Percentiles rank a stretch among this genome's conserved stretches.
Conservation (phyloP, 805 yeast genomes). For the Ogataea degrootiae region DNA sequence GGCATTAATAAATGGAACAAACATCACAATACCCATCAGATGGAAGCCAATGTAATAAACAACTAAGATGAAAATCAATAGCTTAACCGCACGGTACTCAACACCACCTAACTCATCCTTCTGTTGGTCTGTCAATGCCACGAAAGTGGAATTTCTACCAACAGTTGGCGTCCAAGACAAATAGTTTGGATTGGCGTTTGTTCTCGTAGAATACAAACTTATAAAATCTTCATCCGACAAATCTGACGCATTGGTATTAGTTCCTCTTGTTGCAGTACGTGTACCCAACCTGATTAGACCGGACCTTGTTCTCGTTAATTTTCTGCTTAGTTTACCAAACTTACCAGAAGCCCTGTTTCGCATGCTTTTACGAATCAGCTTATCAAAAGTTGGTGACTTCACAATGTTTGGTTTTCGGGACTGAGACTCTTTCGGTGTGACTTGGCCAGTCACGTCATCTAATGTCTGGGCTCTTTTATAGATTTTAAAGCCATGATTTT, state of each 20-base stretch:
- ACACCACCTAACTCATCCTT: conserved; percentile 96
- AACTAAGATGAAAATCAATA: conserved; percentile 61
- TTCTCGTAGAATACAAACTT: conserved; percentile 19
- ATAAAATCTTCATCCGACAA: conserved; percentile 29
- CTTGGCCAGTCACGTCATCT: conserved; percentile 29
- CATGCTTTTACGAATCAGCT: conserved; percentile 30
- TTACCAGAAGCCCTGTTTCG: conserved; percentile 5
- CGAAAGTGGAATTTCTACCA: conserved; percentile 91
- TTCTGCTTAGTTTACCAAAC: conserved; percentile 21
- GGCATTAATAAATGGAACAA: conserved; percentile 58
- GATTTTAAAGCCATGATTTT: conserved; percentile 23
- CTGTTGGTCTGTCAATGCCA: conserved; percentile 73
- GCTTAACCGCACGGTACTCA: conserved; percentile 84
- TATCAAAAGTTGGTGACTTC: conserved; percentile 49
- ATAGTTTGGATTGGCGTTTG: conserved; percentile 42
- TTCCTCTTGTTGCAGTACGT: too few species aligned
- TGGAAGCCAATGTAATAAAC: conserved; percentile 76
- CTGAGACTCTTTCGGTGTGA: conserved; percentile 2
- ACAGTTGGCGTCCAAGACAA: conserved; percentile 88
- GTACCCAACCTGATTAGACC: conserved; percentile 4
- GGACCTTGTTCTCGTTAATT: conserved; percentile 18
- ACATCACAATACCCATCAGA: conserved; percentile 43
- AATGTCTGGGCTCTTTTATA: conserved; percentile 45
- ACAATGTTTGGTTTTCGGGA: conserved; percentile 11
- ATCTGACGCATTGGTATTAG: conserved; percentile 4